Conservation (phyloP, 352 stramenopile genomes). For the Pythium sukuiense region DNA sequence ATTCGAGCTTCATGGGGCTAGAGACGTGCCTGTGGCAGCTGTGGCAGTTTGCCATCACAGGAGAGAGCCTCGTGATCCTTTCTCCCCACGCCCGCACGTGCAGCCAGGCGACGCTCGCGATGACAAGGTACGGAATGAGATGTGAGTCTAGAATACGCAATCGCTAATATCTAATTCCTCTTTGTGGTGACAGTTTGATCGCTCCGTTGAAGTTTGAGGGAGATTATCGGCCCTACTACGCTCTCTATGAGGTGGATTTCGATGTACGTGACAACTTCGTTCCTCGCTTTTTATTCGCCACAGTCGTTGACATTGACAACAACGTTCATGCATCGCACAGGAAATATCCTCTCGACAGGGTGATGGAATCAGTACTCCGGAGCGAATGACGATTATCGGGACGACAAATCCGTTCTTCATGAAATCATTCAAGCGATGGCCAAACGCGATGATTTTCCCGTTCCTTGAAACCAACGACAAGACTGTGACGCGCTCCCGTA, state of each 20-base stretch:
- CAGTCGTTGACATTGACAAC: not conserved
- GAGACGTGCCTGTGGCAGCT: slow-evolving; percentile 76
- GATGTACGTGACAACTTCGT: slow-evolving; percentile 53
- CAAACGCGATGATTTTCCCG: slow-evolving; percentile 77
- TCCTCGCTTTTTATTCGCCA: too few species aligned
- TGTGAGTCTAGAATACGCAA: too few species aligned
- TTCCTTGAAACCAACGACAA: slow-evolving; percentile 45
- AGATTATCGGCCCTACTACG: slow-evolving; percentile 86
- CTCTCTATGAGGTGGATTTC: slow-evolving; percentile 86
- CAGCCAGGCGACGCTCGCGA: slow-evolving; percentile 77
- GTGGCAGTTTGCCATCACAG: slow-evolving; percentile 85
- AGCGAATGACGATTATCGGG: slow-evolving; percentile 65
- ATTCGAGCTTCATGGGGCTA: slow-evolving; percentile 81
- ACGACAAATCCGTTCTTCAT: slow-evolving; percentile 89
- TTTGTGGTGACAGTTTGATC: slow-evolving; percentile 54
- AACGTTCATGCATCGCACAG: slow-evolving; percentile 28
- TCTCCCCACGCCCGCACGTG: slow-evolving; percentile 78
- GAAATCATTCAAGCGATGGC: slow-evolving; percentile 81
- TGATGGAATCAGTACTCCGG: slow-evolving; percentile 40
- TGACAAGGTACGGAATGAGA: slow-evolving; percentile 67
- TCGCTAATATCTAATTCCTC: slow-evolving; percentile 3
- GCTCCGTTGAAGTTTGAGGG: slow-evolving; percentile 75
- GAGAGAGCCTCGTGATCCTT: slow-evolving; percentile 77
- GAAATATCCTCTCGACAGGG: slow-evolving; percentile 59
- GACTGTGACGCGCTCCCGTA: slow-evolving; percentile 22